A percentile compares a stretch with the other conserved stretches of the same genome.
Evolutionary conservation across 2,329 filamentous ascomycete species (phyloP).

Genomic region (Monosporascus sp.): DNA sequence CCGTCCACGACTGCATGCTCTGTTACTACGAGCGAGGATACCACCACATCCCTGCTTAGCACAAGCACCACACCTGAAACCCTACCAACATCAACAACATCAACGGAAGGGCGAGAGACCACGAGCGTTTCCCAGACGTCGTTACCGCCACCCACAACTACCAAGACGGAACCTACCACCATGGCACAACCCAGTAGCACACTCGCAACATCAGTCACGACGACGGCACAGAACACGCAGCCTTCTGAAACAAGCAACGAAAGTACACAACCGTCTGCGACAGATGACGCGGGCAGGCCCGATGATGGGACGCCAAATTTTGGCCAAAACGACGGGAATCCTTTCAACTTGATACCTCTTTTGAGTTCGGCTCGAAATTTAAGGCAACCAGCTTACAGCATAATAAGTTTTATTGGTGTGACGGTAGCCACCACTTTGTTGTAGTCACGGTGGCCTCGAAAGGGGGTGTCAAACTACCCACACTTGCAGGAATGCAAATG

Average conservation of each 20-base stretch:
- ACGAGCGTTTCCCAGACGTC: not conserved
- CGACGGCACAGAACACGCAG: not conserved
- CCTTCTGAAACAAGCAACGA: not conserved
- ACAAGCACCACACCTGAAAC: constrained; percentile 1
- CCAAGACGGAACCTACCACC: not conserved
- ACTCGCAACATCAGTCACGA: not conserved
- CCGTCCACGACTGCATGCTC: constrained; percentile 12
- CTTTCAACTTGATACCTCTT: not conserved
- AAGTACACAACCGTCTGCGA: not conserved
- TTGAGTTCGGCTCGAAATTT: not conserved
- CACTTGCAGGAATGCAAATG: too few species aligned
- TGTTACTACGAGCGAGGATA: constrained; percentile 7
- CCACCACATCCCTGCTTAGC: constrained; percentile 1
- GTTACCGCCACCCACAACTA: not conserved
- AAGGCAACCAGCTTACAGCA: not conserved
- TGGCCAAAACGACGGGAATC: not conserved
- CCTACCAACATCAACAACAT: not conserved
- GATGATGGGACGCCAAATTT: not conserved
- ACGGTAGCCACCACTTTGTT: not conserved
- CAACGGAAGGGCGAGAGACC: not conserved
- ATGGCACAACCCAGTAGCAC: not conserved
- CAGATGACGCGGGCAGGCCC: not conserved
- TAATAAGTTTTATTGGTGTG: not conserved
- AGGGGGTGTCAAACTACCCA: not conserved
- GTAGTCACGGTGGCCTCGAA: not conserved